A percentile compares a stretch with the other conserved stretches of the same genome.
Conservation (phyloP, 169 alveolate genomes). For the Eimeria maxima region DNA sequence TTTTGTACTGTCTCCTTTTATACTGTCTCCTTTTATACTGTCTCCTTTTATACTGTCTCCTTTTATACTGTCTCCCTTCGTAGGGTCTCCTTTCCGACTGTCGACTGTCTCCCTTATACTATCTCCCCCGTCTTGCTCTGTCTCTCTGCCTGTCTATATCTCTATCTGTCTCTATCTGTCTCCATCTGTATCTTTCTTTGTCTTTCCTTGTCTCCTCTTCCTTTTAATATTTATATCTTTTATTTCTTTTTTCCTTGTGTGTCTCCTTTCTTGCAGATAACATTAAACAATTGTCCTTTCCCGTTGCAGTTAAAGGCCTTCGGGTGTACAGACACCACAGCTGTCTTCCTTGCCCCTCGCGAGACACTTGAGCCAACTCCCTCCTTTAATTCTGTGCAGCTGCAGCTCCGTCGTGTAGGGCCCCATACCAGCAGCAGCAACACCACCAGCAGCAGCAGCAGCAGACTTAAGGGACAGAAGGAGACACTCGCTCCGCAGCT, state of each 20-base stretch:
- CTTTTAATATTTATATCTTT: no score
- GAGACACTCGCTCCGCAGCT: neutral
- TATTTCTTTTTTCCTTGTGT: no score
- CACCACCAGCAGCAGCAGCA: neutral
- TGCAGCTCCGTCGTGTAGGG: conserved; percentile 16
- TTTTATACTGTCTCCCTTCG: conserved; percentile 35
- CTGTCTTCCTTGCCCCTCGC: neutral
- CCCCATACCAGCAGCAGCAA: neutral
- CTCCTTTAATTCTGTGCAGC: neutral
- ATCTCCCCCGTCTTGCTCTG: no score
- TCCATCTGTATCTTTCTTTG: no score
- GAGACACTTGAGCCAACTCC: conserved; percentile 18
- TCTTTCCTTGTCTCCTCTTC: no score
- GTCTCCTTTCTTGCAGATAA: neutral
- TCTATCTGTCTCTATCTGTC: no score
- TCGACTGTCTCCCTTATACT: neutral
- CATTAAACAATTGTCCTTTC: conserved; percentile 12
- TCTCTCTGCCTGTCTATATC: no score
- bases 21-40: neutral
- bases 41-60: conserved; percentile 37
- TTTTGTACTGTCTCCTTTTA: neutral
- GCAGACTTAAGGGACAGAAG: neutral
- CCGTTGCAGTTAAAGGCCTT: conserved; percentile 11
- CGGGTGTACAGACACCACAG: neutral
- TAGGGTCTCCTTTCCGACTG: neutral